A percentile compares a stretch with the other conserved stretches of the same genome.
These are phyloP conservation scores for Acmispon strigosus DNA, from an alignment of 306 rosid genomes.

Conservation along the genomic window DNA sequence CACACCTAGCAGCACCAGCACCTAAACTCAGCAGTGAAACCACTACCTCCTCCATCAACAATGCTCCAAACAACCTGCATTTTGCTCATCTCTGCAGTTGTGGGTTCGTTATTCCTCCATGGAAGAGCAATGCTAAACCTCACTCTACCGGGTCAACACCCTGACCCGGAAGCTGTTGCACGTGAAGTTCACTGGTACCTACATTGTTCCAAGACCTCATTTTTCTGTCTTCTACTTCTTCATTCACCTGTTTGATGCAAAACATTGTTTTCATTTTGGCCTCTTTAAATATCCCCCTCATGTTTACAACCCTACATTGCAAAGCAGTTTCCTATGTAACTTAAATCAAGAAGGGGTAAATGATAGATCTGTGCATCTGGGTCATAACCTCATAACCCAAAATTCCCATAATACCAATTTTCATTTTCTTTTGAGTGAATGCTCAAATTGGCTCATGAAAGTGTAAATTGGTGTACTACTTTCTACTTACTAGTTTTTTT, in stretches of 20 bases:
- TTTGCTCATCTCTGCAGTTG: slow-evolving; percentile 29
- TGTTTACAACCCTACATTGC: slow-evolving; percentile 5
- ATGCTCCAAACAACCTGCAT: slow-evolving; percentile 59
- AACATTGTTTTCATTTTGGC: background rate
- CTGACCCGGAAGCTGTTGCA: slow-evolving; percentile 70
- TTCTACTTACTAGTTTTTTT: background rate
- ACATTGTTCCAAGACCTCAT: background rate
- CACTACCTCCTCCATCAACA: slow-evolving; percentile 15
- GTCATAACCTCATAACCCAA: background rate
- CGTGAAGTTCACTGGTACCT: slow-evolving; percentile 58
- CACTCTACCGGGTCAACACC: slow-evolving; percentile 84
- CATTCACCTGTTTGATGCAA: background rate
- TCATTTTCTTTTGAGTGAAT: no score
- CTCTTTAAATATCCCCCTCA: no score
- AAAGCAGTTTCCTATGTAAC: background rate
- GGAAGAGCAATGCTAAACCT: slow-evolving; percentile 42
- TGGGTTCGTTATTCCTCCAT: slow-evolving; percentile 27
- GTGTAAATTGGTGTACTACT: no score
- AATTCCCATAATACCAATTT: no score
- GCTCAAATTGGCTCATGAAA: no score
- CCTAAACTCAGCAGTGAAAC: background rate
- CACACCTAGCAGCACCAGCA: background rate
- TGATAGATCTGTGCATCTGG: slow-evolving; percentile 10
- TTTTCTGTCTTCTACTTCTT: background rate
- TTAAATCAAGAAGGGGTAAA: background rate